Evolutionary conservation across 2,329 filamentous ascomycete species (phyloP), one percentile per base, ranked within the genome.

Genomic region (Bertia moriformis): DNA sequence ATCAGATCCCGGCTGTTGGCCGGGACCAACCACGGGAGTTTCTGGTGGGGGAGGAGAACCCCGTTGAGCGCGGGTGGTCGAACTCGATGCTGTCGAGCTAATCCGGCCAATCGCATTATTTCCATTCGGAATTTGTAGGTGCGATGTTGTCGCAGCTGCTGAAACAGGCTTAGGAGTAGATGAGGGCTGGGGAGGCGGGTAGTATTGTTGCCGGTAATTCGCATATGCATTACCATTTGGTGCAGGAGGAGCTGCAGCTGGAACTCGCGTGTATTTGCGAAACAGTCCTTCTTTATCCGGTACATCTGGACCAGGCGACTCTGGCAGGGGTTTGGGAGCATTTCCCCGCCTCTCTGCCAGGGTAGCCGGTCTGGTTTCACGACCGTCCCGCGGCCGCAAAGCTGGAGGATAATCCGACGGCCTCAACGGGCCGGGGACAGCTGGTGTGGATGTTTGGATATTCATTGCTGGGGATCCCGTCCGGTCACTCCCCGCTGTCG

Each of bases 1-100:
- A 41, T 84, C 85, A 14, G 74, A 77, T 1, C 82, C 83, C 30
- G 81, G 83, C 19, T 82, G 71, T 44, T 89, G 71, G 20, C 69
- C 64, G 19, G 51, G 51, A n/a, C 60, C 56, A 51, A 61, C 61
- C 33, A 54, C 55, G 37, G 60, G 53, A 22, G 48, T 58, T 22
- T 56, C 53, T 15, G 52, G 44, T 17, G 46, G 44, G 12, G 43
- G 45, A 33, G 49, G 32, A 13, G 32, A 35, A 10, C 32, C 32
- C 10, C 32, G 12, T 15, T 35, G 49, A 38, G 49, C 52, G 40
- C 49, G 42, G 54, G 42, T 35, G 41, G 18, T 20, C 35, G 10
- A 36, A 39, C 10, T 35, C 36, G 32, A 40, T 40, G 24, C 27
- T 32, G 14, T 42, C 40, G 10, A 38, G 43, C 49, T 52, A 54